These are phyloP conservation scores for Jimgerdemannia lactiflua DNA, from an alignment of 192 early-diverging fungal genomes.

Conservation along the genomic window DNA sequence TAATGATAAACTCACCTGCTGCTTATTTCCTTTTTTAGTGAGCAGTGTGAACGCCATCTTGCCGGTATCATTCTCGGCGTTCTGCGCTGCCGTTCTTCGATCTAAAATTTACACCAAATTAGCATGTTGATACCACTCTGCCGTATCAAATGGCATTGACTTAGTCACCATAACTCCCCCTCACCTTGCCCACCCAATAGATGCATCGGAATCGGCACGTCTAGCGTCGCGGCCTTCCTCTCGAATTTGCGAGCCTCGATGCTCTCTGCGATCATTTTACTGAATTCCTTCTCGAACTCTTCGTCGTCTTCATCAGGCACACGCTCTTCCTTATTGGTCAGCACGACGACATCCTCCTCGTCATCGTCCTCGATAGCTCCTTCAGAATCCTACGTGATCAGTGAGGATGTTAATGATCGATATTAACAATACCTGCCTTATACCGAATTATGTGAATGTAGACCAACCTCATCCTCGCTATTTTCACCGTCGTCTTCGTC, in stretches of 20 bases:
- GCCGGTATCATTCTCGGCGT: conserved; percentile 27
- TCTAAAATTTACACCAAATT: conserved; percentile 10
- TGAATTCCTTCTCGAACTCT: conserved; percentile 88
- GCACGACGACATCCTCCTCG: conserved; percentile 70
- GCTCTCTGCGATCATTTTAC: conserved; percentile 89
- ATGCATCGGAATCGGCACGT: conserved; percentile 86
- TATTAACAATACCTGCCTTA: background rate
- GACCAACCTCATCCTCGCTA: conserved; percentile 35
- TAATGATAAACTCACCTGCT: conserved; percentile 46
- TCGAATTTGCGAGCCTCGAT: conserved; percentile 80
- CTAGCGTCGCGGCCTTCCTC: conserved; percentile 73
- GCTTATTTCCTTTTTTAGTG: conserved; percentile 84
- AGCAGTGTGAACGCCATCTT: conserved; percentile 77
- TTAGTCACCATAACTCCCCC: background rate
- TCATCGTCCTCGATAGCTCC: conserved; percentile 54
- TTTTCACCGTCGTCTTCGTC: conserved; percentile 37
- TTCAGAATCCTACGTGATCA: conserved; percentile 18
- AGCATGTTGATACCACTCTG: background rate
- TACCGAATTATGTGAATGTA: background rate
- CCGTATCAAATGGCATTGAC: too few species aligned
- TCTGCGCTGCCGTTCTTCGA: conserved; percentile 14
- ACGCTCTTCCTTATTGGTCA: conserved; percentile 55
- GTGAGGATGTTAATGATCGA: background rate
- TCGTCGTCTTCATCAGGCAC: conserved; percentile 76
- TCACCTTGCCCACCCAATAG: conserved; percentile 47